Base-by-base conservation (phyloP, 1,284 basidiomycete species). In the Tremellales sp. region DNA sequence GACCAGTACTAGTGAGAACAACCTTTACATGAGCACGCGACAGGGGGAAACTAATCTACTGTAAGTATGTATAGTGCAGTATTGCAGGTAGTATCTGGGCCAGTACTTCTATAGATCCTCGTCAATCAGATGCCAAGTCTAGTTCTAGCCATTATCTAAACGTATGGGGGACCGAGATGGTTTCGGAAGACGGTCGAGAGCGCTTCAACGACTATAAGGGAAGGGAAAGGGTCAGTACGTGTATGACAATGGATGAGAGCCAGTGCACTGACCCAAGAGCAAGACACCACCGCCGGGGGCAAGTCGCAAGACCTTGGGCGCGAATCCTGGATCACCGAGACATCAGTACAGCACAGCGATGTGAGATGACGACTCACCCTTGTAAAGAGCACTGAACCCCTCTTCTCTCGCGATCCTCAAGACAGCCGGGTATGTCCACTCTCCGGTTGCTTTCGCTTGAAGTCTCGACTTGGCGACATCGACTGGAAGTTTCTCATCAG, bases 391-490 rank as follows among this genome's bases (percentile, higher is more conserved):
- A 5, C 76, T 82, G 3, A 85, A 63, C 22, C 94, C 94, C 74
- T 99, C 94, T 74, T 95, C 89, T 36, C 86, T 81, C 53, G 86
- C 82, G 59, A 97, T 89, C 12, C 84, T 84, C 31, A 82, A 74
- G 35, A 89, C 75, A 12, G 75, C 72, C 2, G 75, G 75, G 63
- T 74, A 74, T 25, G 64, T 51, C 86, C 72, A 72, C 49, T 88
- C 87, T 71, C 91, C 91, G 42, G 92, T 88, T 84, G 93, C 94
- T 74, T 90, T 73, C 81, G 27, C 85, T 80, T 60, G 81, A 68
- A 98, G 92, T 46, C 95, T 84, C 19, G 90, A 93, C 75, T 98
- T 98, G 57, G 97, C 90, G 50, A 98, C 90, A 79, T 93, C 73
- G 58, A 71, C 66, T 64, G 48, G 27, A 13, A 28, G 27, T 14